Evolutionary conservation across 31 red algal species (phyloP).

Genomic region (Bonnemaisonia californica): DNA sequence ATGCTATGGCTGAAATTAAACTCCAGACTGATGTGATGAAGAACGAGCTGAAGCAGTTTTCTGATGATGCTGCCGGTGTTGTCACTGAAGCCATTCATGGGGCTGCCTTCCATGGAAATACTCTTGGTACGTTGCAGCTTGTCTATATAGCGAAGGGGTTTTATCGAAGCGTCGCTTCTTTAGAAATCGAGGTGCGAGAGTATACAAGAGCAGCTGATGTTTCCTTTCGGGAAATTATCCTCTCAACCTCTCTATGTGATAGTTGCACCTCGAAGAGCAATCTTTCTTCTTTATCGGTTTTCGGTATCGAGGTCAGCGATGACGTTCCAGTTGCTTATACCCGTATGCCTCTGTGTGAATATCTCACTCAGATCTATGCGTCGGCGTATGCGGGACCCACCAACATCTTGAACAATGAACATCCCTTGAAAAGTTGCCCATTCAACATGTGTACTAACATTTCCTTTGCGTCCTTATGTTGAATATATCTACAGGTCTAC

Average conservation of each 20-base stretch:
- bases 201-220: slow-evolving; percentile 23
- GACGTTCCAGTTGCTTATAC: neutral
- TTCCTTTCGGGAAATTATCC: slow-evolving; percentile 9
- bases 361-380: neutral
- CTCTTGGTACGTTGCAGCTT: slow-evolving; percentile 74
- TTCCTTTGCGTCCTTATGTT: neutral
- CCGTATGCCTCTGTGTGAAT: neutral
- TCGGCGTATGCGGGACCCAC: neutral
- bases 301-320: neutral
- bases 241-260: slow-evolving; percentile 20
- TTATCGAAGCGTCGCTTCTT: neutral
- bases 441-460: neutral
- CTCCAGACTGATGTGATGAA: slow-evolving; percentile 61
- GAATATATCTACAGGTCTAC: slow-evolving; percentile 49
- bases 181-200: slow-evolving; percentile 47
- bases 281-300: slow-evolving; percentile 1
- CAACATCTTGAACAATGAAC: neutral
- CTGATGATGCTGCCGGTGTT: slow-evolving; percentile 53
- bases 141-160: neutral
- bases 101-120: slow-evolving; percentile 88
- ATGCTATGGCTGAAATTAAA: slow-evolving; percentile 74
- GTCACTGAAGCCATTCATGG: slow-evolving; percentile 86
- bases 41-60: slow-evolving; percentile 57
- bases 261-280: slow-evolving; percentile 70
- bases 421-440: slow-evolving; percentile 3